phyloP scores from a whole-genome alignment of 176 grass and related monocot species.

The Zizania latifolia region DNA sequence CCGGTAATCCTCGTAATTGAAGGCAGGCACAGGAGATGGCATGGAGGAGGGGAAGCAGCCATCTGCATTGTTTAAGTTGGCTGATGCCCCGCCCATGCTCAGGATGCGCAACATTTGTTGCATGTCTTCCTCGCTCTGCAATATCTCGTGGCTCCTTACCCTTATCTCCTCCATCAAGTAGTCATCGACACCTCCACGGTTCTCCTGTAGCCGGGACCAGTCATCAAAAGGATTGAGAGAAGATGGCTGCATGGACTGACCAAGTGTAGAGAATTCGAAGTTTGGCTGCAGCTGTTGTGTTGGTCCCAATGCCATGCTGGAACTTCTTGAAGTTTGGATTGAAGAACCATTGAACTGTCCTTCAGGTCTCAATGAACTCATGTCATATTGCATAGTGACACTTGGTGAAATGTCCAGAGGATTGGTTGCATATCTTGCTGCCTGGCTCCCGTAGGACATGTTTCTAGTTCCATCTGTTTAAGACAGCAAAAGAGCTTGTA shows the following conservation, averaged over 20 bases:
- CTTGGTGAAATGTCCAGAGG: conserved; percentile 30
- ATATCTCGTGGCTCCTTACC: conserved; percentile 73
- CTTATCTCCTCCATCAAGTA: conserved; percentile 91
- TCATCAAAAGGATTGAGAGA: conserved; percentile 38
- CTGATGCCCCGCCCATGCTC: conserved; percentile 48
- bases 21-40: conserved; percentile 38
- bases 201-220: conserved; percentile 38
- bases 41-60: conserved; percentile 44
- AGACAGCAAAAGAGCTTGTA: conserved; percentile 29
- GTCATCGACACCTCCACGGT: conserved; percentile 43
- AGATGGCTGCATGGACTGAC: conserved; percentile 38
- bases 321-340: conserved; percentile 32
- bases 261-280: conserved; percentile 41
- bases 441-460: conserved; percentile 38
- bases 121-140: conserved; percentile 96
- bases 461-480: conserved; percentile 38
- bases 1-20: conserved; percentile 51
- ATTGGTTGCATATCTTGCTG: conserved; percentile 36
- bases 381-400: conserved; percentile 42
- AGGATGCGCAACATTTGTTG: conserved; percentile 79
- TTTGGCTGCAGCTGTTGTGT: conserved; percentile 41
- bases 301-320: conserved; percentile 45
- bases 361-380: conserved; percentile 39
- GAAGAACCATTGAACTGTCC: conserved; percentile 51
- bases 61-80: conserved; percentile 32